A percentile compares a stretch with the other conserved stretches of the same genome.
phyloP scores from a whole-genome alignment of 2,329 filamentous ascomycete genomes.

The Beauveria caledonica region DNA sequence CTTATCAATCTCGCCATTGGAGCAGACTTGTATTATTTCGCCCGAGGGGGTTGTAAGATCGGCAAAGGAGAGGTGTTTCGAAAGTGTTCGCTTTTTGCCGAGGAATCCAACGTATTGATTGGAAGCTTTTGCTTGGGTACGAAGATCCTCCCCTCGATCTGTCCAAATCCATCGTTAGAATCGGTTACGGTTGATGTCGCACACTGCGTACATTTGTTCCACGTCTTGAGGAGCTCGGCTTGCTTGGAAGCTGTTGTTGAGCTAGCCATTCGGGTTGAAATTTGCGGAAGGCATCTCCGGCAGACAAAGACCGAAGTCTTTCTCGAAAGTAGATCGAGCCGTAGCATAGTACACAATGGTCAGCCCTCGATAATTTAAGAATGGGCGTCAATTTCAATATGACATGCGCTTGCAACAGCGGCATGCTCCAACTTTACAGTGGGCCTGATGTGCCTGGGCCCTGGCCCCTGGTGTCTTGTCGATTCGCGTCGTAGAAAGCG shows the following conservation, averaged over 20 bases:
- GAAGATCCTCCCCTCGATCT: conserved; percentile 22
- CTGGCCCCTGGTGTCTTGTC: neutral
- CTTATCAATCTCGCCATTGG: conserved; percentile 29
- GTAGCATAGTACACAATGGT: neutral
- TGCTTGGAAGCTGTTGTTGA: conserved; percentile 12
- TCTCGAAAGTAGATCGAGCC: neutral
- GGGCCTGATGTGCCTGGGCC: neutral
- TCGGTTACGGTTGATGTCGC: neutral
- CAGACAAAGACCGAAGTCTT: neutral
- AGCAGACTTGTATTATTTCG: conserved; percentile 37
- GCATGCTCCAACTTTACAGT: conserved; percentile 8
- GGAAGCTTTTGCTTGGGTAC: conserved; percentile 14
- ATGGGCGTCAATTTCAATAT: neutral
- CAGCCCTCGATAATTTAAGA: neutral
- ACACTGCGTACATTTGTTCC: conserved; percentile 23
- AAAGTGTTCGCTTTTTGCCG: conserved; percentile 57
- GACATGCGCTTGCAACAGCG: neutral
- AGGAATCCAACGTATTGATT: conserved; percentile 58
- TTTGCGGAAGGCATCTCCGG: neutral
- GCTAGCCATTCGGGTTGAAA: neutral
- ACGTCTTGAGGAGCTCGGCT: conserved; percentile 20
- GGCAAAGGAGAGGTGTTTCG: conserved; percentile 63
- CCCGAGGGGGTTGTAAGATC: conserved; percentile 36
- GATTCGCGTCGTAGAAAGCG: neutral
- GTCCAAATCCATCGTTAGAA: neutral